Conservation (phyloP, 139 green algal species). For the Chloropicon primus region DNA sequence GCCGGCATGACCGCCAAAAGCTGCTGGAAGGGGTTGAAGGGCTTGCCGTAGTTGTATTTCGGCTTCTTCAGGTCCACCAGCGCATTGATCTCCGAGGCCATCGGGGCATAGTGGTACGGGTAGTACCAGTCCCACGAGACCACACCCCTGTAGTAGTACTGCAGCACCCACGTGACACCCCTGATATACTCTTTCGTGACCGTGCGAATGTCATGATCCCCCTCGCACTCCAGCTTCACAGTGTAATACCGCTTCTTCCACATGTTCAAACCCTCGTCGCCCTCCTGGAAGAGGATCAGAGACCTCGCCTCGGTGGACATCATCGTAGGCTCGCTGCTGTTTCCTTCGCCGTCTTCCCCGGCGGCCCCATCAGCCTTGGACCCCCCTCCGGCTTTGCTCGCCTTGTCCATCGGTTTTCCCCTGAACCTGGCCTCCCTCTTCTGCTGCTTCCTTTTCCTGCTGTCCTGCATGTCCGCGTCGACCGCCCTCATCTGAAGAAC, state of each 20-base stretch:
- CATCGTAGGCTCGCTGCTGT: not conserved
- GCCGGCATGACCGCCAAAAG: conserved; percentile 75
- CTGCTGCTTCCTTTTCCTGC: not conserved
- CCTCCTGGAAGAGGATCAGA: conserved; percentile 48
- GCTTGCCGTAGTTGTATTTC: conserved; percentile 50
- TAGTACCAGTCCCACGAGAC: conserved; percentile 90
- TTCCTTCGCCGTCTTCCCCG: too few relatives aligned
- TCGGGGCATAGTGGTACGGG: conserved; percentile 81
- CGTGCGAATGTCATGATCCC: not conserved
- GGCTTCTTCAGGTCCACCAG: conserved; percentile 6
- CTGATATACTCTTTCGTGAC: not conserved
- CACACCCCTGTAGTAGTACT: conserved; percentile 89
- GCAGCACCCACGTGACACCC: conserved; percentile 80
- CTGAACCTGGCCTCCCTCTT: not conserved
- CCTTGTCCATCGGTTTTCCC: not conserved
- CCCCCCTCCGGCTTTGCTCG: too few relatives aligned
- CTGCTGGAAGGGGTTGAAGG: conserved; percentile 83
- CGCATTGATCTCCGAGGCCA: conserved; percentile 47
- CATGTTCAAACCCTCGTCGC: conserved; percentile 32
- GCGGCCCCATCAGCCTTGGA: too few relatives aligned
- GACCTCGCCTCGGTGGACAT: not conserved
- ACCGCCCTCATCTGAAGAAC: not conserved
- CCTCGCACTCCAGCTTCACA: conserved; percentile 56
- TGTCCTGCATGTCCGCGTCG: not conserved
- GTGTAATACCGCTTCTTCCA: conserved; percentile 50